These are phyloP conservation scores for Apiotrichum siamense DNA, from an alignment of 1,284 basidiomycete genomes.

Conservation along the genomic window DNA sequence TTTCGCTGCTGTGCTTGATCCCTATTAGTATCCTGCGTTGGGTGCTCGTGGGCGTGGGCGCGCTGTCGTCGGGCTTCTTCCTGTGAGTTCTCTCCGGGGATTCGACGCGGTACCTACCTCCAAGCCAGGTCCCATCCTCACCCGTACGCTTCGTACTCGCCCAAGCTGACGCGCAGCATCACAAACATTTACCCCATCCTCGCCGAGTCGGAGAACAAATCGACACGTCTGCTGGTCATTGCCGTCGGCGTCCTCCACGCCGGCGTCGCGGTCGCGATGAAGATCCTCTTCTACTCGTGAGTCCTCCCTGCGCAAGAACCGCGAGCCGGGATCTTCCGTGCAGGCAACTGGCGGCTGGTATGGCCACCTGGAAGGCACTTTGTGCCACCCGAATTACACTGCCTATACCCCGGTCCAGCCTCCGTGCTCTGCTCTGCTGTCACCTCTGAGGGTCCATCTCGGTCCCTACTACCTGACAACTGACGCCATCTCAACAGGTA, in stretches of 20 bases:
- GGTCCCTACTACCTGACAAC: too few species aligned
- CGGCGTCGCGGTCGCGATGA: constrained; percentile 71
- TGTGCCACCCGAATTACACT: too few species aligned
- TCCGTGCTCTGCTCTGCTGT: too few species aligned
- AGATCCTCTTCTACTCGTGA: constrained; percentile 72
- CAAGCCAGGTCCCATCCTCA: not conserved
- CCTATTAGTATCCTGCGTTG: constrained; percentile 72
- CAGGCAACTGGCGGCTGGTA: too few species aligned
- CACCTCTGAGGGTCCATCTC: too few species aligned
- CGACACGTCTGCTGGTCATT: constrained; percentile 70
- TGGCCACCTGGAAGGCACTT: too few species aligned
- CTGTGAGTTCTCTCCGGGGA: constrained; percentile 48
- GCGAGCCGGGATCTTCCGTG: too few species aligned
- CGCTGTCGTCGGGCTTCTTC: constrained; percentile 73
- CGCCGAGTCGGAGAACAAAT: constrained; percentile 74
- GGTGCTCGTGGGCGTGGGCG: constrained; percentile 66
- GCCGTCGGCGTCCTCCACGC: constrained; percentile 64
- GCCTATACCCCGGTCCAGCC: too few species aligned
- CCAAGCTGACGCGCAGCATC: constrained; percentile 37
- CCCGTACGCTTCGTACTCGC: not conserved
- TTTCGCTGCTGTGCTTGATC: constrained; percentile 67
- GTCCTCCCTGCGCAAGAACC: not conserved
- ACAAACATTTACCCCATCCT: constrained; percentile 84
- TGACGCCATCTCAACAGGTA: constrained; percentile 16
- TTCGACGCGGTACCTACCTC: not conserved